Evolutionary conservation across 2,329 filamentous ascomycete species (phyloP).

Genomic region (Lecanosticta acicola): DNA sequence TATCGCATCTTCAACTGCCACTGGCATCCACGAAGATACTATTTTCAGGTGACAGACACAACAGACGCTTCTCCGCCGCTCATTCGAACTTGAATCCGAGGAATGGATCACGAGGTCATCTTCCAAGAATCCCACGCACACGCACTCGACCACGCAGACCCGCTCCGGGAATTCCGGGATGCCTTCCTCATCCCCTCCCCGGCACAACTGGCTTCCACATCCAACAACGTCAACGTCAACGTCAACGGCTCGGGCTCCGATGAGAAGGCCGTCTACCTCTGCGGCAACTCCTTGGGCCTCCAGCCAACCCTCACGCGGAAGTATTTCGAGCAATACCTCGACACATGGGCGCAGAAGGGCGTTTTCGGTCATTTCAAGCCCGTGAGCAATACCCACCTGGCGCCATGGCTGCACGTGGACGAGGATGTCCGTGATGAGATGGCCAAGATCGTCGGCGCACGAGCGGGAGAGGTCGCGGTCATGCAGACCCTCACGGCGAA

Average conservation of each 20-base stretch:
- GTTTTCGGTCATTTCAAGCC: slow-evolving; percentile 77
- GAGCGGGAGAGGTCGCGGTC: slow-evolving; percentile 67
- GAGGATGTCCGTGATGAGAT: slow-evolving; percentile 66
- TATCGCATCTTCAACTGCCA: too few relatives aligned
- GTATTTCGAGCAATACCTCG: slow-evolving; percentile 66
- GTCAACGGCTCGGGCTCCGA: slow-evolving; percentile 18
- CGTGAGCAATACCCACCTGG: slow-evolving; percentile 61
- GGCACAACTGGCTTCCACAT: slow-evolving; percentile 61
- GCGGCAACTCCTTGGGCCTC: slow-evolving; percentile 82
- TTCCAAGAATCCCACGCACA: slow-evolving; percentile 19
- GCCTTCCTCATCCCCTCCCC: slow-evolving; percentile 76
- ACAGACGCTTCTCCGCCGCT: neutral
- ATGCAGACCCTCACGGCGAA: slow-evolving; percentile 86
- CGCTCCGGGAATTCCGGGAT: slow-evolving; percentile 45
- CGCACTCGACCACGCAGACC: slow-evolving; percentile 35
- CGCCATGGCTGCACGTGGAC: slow-evolving; percentile 72
- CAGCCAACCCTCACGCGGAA: slow-evolving; percentile 65
- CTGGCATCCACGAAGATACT: too few relatives aligned
- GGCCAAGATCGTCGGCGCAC: slow-evolving; percentile 68
- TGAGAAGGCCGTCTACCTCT: slow-evolving; percentile 66
- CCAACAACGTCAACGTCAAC: slow-evolving; percentile 36
- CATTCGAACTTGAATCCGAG: neutral
- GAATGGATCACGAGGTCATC: slow-evolving; percentile 13
- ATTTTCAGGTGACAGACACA: too few relatives aligned
- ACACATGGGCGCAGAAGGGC: slow-evolving; percentile 78